A percentile compares a stretch with the other conserved stretches of the same genome.
phyloP scores from a whole-genome alignment of 352 stramenopile species.

The Pelagophyceae sp. region DNA sequence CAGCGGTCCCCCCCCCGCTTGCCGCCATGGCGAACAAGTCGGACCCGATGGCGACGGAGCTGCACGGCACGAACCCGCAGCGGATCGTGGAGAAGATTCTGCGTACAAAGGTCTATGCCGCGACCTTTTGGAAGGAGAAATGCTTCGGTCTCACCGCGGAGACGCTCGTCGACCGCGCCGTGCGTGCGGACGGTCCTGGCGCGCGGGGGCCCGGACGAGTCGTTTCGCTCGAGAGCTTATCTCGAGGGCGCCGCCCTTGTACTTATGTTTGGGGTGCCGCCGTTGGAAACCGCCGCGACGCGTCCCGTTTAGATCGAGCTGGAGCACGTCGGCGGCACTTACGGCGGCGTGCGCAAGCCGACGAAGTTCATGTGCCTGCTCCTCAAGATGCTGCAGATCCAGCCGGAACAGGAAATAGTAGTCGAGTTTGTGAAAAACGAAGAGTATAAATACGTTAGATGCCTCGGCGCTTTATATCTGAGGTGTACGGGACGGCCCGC shows the following conservation, averaged over 20 bases:
- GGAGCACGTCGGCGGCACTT: constrained; percentile 77
- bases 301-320: constrained; percentile 80
- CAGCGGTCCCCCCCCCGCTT: background rate
- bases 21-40: constrained; percentile 66
- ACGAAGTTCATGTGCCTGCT: constrained; percentile 93
- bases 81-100: constrained; percentile 94
- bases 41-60: constrained; percentile 68
- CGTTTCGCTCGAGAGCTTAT: too few relatives aligned
- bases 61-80: constrained; percentile 93
- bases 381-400: constrained; percentile 95
- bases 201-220: too few relatives aligned
- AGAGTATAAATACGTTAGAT: constrained; percentile 95
- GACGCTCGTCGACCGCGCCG: constrained; percentile 88
- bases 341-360: constrained; percentile 85
- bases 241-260: too few relatives aligned
- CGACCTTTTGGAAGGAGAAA: constrained; percentile 93
- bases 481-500: constrained; percentile 77
- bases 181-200: too few relatives aligned
- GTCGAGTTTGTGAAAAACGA: constrained; percentile 89
- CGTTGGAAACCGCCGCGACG: too few relatives aligned
- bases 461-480: constrained; percentile 90
- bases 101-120: constrained; percentile 42
- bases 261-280: too few relatives aligned
- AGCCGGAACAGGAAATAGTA: constrained; percentile 88
- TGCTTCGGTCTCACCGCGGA: constrained; percentile 91